Evolutionary conservation across 2,329 filamentous ascomycete genomes (phyloP), one percentile per base, ranked within the genome.

Genomic region (Diaporthe sp.): DNA sequence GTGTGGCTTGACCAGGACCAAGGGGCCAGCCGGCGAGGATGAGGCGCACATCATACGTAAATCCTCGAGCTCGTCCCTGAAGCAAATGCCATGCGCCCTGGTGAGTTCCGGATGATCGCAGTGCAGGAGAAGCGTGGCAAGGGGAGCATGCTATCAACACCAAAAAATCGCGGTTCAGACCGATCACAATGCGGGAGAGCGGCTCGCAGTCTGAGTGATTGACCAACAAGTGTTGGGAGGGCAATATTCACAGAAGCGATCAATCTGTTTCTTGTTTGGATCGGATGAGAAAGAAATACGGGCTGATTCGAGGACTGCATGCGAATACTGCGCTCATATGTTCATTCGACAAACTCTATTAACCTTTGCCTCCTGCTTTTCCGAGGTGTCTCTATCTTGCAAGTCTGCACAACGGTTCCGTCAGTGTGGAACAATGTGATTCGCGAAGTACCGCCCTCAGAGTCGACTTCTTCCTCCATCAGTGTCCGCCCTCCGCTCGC

Each of bases 401-500:
- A 68, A 8, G 47, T 39, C 47, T 68, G 47, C 47, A 53, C 39
- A 5, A 68, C n/a, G 1, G 47, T 53, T 39, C 65, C n/a, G 34
- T 68, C 65, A 20, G 22, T 25, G 31, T 39, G 47, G 31, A 28
- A 9, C 47, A 68, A 39, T 22, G 47, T 68, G 31, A 68, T 53
- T 5, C 65, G 47, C n/a, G 65, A 53, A 12, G 63, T 20, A 3
- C 47, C 31, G 8, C 31, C 22, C 4, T 68, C 65, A 28, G 65
- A 68, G 28, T 51, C 61, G 28, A 49, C 25, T 68, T 68, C 63
- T n/a, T 68, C 65, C 31, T 68, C 65, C 34, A 25, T n/a, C 31
- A 68, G n/a, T 28, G n/a, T 68, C 34, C 65, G 47, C n/a, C 47
- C 47, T 42, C 47, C 47, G 34, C 13, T 53, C n/a, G 2, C 47